Conservation (phyloP, 257 asterid species). For the Rhazya stricta region DNA sequence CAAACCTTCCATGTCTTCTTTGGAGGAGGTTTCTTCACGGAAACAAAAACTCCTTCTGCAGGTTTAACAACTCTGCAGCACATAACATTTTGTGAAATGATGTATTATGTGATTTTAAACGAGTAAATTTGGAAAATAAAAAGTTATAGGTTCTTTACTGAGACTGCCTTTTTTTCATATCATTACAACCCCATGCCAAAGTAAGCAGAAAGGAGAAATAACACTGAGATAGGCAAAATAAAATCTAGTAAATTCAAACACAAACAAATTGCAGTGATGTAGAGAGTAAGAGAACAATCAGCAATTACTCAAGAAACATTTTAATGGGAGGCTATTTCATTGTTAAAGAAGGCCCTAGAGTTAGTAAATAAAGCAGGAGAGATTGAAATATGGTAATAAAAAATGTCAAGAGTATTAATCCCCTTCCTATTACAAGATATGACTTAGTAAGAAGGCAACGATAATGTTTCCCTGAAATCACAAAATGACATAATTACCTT, state of each 20-base stretch:
- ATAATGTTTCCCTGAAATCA: too few relatives aligned
- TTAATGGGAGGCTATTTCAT: too few relatives aligned
- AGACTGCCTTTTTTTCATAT: not conserved
- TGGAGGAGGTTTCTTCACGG: constrained; percentile 85
- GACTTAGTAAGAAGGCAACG: too few relatives aligned
- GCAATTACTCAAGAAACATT: too few relatives aligned
- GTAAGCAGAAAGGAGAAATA: not conserved
- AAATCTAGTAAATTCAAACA: not conserved
- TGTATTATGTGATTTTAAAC: not conserved
- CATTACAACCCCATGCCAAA: not conserved
- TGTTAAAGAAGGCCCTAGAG: too few relatives aligned
- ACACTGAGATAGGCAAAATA: not conserved
- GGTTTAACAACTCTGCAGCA: constrained; percentile 81
- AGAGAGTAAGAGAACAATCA: too few relatives aligned
- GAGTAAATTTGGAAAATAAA: constrained; percentile 8
- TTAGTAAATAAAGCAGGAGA: too few relatives aligned
- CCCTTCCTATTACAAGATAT: too few relatives aligned
- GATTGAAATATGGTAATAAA: too few relatives aligned
- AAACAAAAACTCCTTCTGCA: constrained; percentile 82
- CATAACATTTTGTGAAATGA: constrained; percentile 21
- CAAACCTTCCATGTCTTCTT: constrained; percentile 88
- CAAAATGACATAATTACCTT: too few relatives aligned
- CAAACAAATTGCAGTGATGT: not conserved
- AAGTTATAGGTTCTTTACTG: constrained; percentile 8
- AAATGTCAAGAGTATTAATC: too few relatives aligned